Evolutionary conservation across 257 asterid species (phyloP).

Genomic region (Cinchona pubescens): DNA sequence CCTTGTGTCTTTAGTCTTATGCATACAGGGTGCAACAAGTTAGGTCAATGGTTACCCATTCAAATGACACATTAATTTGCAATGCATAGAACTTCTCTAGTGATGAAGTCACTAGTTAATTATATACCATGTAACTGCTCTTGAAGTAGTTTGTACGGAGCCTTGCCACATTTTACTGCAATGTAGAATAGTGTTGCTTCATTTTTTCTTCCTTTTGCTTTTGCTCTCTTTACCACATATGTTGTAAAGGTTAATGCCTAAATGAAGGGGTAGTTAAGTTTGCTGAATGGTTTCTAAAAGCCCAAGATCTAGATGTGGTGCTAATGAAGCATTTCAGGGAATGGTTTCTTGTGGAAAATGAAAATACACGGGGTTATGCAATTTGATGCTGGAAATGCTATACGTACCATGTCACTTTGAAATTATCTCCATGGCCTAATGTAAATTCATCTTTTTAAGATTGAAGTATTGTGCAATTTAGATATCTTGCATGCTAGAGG

Average conservation of each 20-base stretch:
- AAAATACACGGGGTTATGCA: neutral
- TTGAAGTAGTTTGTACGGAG: neutral
- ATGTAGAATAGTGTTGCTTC: neutral
- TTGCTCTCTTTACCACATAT: neutral
- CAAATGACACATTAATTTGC: neutral
- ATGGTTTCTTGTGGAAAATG: neutral
- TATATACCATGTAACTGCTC: neutral
- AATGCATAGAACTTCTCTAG: neutral
- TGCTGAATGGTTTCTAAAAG: neutral
- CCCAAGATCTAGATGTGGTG: neutral
- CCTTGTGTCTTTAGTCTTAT: neutral
- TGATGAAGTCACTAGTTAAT: neutral
- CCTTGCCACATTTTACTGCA: neutral
- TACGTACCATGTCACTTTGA: neutral
- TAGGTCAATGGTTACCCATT: neutral
- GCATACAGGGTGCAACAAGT: neutral
- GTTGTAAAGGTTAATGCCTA: neutral
- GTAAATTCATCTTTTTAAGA: neutral
- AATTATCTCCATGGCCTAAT: neutral
- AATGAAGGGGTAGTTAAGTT: neutral
- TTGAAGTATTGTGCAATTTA: neutral
- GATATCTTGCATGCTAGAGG: neutral
- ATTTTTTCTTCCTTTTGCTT: too few species aligned
- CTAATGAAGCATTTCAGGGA: neutral
- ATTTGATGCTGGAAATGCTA: neutral